These are phyloP conservation scores for Claviceps pusilla DNA, from an alignment of 2,329 filamentous ascomycete genomes.

Conservation along the genomic window DNA sequence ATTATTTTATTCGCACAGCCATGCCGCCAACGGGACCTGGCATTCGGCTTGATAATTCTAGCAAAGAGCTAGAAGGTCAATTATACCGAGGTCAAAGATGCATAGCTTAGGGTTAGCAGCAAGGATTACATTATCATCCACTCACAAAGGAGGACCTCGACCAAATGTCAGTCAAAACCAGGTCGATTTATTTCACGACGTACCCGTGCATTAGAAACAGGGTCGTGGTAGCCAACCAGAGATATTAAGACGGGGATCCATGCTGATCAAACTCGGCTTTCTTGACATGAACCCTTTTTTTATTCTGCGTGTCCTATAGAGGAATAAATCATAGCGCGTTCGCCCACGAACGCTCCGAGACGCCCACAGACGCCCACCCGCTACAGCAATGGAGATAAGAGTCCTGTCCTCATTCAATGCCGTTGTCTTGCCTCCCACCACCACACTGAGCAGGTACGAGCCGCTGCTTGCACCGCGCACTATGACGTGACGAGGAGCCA, in stretches of 20 bases:
- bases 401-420: neutral
- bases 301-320: neutral
- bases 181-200: neutral
- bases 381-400: neutral
- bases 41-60: neutral
- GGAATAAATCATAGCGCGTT: neutral
- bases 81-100: neutral
- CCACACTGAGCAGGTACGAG: slow-evolving; percentile 3
- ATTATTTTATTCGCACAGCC: neutral
- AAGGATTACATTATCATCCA: neutral
- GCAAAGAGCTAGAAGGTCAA: neutral
- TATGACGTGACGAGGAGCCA: neutral
- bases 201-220: slow-evolving; percentile 20
- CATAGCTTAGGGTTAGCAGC: neutral
- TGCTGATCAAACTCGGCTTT: neutral
- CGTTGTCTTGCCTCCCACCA: slow-evolving; percentile 1
- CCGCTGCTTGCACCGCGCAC: neutral
- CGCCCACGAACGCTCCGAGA: too few species aligned
- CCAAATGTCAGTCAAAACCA: neutral
- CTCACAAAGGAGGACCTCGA: neutral
- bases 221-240: slow-evolving; percentile 15
- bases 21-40: too few species aligned
- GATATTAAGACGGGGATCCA: neutral
- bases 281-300: neutral
- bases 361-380: too few species aligned